Evolutionary conservation across 306 rosid species (phyloP).

Genomic region (Malus orientalis): DNA sequence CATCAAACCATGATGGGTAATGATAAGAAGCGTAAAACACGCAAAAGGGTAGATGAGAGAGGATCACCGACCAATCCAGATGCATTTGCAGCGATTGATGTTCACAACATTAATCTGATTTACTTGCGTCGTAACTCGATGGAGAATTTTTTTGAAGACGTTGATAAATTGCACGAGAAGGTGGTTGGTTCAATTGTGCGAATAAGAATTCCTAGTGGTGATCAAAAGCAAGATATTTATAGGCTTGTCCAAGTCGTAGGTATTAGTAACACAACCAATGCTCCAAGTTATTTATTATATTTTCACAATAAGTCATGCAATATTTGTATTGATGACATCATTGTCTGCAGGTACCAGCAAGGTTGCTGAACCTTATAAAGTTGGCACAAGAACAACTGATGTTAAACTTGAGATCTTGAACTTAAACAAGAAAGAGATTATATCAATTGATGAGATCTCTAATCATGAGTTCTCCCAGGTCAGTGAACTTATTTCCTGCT

Average conservation of each 20-base stretch:
- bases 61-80: slow-evolving; percentile 35
- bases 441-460: slow-evolving; percentile 70
- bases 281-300: slow-evolving; percentile 3
- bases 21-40: slow-evolving; percentile 50
- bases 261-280: slow-evolving; percentile 21
- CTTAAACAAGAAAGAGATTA: slow-evolving; percentile 69
- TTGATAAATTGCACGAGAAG: slow-evolving; percentile 53
- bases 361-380: slow-evolving; percentile 57
- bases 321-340: slow-evolving; percentile 17
- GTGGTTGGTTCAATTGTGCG: slow-evolving; percentile 90
- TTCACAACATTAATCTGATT: slow-evolving; percentile 73
- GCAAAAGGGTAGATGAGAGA: slow-evolving; percentile 35
- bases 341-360: slow-evolving; percentile 69
- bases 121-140: slow-evolving; percentile 65
- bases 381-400: slow-evolving; percentile 58
- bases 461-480: slow-evolving; percentile 89
- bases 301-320: neutral
- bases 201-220: slow-evolving; percentile 57
- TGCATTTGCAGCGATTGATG: slow-evolving; percentile 72
- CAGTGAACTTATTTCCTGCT: slow-evolving; percentile 13
- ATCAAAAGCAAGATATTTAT: slow-evolving; percentile 72
- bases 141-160: slow-evolving; percentile 54
- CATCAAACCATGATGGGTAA: slow-evolving; percentile 26
- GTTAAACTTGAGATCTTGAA: slow-evolving; percentile 74
- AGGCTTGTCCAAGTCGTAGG: slow-evolving; percentile 97